These are phyloP conservation scores for Chrysoporthe puriensis DNA, from an alignment of 2,329 filamentous ascomycete species.

Conservation along the genomic window DNA sequence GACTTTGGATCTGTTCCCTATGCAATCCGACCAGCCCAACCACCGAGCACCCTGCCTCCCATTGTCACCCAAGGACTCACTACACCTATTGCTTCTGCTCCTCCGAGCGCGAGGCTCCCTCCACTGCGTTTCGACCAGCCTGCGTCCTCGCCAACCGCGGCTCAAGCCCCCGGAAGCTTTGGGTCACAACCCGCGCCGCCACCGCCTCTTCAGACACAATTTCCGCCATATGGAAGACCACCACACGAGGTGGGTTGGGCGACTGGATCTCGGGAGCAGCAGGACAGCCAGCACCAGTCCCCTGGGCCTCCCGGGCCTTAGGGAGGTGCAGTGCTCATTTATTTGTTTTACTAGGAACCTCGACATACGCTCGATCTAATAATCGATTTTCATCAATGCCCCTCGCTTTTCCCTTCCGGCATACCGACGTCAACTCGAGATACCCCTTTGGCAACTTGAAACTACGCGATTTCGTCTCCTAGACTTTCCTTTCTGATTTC, in stretches of 20 bases:
- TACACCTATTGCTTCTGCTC: constrained; percentile 23
- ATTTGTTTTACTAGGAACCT: neutral
- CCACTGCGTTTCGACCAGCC: constrained; percentile 53
- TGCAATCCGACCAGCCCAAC: constrained; percentile 36
- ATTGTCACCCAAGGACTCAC: constrained; percentile 35
- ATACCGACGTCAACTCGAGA: constrained; percentile 21
- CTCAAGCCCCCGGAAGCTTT: constrained; percentile 21
- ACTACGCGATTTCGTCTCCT: constrained; percentile 15
- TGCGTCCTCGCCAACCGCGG: constrained; percentile 34
- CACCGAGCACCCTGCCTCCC: constrained; percentile 45
- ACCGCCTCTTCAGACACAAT: constrained; percentile 30
- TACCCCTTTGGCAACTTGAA: constrained; percentile 27
- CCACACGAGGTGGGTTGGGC: constrained; percentile 46
- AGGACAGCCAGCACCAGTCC: constrained; percentile 15
- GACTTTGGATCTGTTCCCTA: constrained; percentile 45
- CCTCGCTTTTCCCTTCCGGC: neutral
- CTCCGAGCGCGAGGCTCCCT: constrained; percentile 50
- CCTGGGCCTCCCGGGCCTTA: neutral
- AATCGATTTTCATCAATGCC: neutral
- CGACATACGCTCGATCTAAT: neutral
- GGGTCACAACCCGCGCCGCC: constrained; percentile 18
- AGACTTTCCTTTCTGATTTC: constrained; percentile 21
- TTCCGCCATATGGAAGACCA: constrained; percentile 34
- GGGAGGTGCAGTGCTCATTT: neutral
- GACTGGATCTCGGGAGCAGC: constrained; percentile 34